Evolutionary conservation across 208 protist species (phyloP).

Genomic region (Tritrichomonas musculus): DNA sequence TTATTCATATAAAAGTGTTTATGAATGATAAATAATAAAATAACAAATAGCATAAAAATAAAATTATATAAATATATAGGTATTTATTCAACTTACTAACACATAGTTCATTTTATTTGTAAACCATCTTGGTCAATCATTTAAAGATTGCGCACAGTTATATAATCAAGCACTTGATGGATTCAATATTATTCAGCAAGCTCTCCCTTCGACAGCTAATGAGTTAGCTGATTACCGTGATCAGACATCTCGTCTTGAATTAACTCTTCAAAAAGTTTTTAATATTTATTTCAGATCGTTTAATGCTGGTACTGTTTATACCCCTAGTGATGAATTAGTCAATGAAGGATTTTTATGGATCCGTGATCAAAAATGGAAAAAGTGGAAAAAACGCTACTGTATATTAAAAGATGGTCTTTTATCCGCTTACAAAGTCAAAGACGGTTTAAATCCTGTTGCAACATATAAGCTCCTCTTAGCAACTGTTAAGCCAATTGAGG

Average conservation of each 20-base stretch:
- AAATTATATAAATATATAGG: not conserved
- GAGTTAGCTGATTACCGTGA: not conserved
- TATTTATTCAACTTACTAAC: not conserved
- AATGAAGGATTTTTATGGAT: not conserved
- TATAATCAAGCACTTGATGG: not conserved
- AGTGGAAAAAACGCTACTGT: not conserved
- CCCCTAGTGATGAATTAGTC: no score
- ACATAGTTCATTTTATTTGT: constrained; percentile 3
- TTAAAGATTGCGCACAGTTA: not conserved
- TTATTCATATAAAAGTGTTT: no score
- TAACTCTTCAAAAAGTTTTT: not conserved
- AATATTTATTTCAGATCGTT: not conserved
- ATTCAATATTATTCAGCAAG: not conserved
- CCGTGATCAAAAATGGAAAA: not conserved
- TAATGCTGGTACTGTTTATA: no score
- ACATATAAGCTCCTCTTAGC: not conserved
- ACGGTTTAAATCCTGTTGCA: no score
- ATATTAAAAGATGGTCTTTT: not conserved
- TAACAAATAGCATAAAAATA: no score
- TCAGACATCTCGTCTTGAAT: not conserved
- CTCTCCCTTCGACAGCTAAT: not conserved
- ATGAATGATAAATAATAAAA: no score
- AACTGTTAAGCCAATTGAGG: not conserved
- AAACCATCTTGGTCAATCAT: not conserved
- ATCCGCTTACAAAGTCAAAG: not conserved